A percentile compares a stretch with the other conserved stretches of the same genome.
These are phyloP conservation scores for Ogataea polymorpha DNA, from an alignment of 805 yeast species.

Conservation along the genomic window DNA sequence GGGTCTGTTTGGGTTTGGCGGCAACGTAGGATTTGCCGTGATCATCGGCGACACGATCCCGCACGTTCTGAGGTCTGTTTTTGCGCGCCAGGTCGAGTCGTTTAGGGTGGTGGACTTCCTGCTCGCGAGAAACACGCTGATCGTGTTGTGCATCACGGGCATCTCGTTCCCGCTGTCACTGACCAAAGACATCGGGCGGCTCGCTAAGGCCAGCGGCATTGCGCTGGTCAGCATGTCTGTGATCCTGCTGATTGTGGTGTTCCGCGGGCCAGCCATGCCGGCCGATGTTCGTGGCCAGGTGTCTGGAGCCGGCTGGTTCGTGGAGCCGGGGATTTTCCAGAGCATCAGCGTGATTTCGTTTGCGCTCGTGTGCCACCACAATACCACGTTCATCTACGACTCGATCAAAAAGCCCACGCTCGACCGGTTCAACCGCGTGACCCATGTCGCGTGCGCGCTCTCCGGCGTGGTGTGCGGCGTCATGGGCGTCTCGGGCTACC, in stretches of 20 bases:
- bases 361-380: slow-evolving; percentile 95
- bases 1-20: slow-evolving; percentile 90
- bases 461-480: slow-evolving; percentile 75
- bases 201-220: slow-evolving; percentile 83
- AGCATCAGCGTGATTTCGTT: slow-evolving; percentile 93
- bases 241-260: slow-evolving; percentile 69
- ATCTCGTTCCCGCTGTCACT: slow-evolving; percentile 83
- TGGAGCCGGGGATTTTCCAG: slow-evolving; percentile 71
- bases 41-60: slow-evolving; percentile 95
- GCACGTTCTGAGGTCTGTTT: slow-evolving; percentile 70
- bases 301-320: slow-evolving; percentile 42
- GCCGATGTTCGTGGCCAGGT: slow-evolving; percentile 47
- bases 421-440: slow-evolving; percentile 68
- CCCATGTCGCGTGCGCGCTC: slow-evolving; percentile 79
- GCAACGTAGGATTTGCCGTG: slow-evolving; percentile 89
- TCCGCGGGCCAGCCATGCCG: slow-evolving; percentile 66
- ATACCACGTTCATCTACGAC: slow-evolving; percentile 84
- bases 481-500: slow-evolving; percentile 77
- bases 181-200: slow-evolving; percentile 73
- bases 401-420: slow-evolving; percentile 75
- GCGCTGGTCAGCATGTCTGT: slow-evolving; percentile 83
- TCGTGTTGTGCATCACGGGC: slow-evolving; percentile 62
- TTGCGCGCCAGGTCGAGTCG: slow-evolving; percentile 43
- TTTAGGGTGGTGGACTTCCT: slow-evolving; percentile 47
- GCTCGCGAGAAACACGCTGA: slow-evolving; percentile 66